Evolutionary conservation across 2,329 filamentous ascomycete genomes (phyloP).

Genomic region (Coniochaeta hoffmannii): DNA sequence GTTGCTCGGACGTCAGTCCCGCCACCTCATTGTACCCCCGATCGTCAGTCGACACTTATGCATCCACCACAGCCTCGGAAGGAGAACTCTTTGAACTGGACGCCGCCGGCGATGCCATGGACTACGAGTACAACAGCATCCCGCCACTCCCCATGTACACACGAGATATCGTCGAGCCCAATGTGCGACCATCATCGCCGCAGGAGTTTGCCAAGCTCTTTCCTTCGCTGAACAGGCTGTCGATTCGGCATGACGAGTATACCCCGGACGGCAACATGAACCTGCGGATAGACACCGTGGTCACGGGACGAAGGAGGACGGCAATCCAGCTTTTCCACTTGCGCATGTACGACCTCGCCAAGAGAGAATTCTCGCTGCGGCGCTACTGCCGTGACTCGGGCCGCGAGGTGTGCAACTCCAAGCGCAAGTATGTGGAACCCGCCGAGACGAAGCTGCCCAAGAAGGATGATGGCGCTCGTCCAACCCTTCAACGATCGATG

Average conservation of each 20-base stretch:
- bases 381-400: constrained; percentile 91
- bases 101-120: constrained; percentile 22
- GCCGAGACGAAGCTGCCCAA: constrained; percentile 41
- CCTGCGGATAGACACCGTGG: constrained; percentile 75
- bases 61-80: constrained; percentile 61
- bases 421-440: constrained; percentile 58
- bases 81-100: constrained; percentile 41
- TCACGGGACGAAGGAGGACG: constrained; percentile 57
- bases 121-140: constrained; percentile 30
- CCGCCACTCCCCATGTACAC: constrained; percentile 51
- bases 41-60: constrained; percentile 71
- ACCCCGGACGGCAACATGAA: constrained; percentile 96
- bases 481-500: constrained; percentile 38
- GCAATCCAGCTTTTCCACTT: constrained; percentile 81
- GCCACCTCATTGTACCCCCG: constrained; percentile 31
- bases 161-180: constrained; percentile 54
- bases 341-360: constrained; percentile 84
- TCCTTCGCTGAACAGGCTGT: constrained; percentile 72
- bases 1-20: constrained; percentile 16
- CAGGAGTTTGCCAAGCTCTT: constrained; percentile 79
- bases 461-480: constrained; percentile 27
- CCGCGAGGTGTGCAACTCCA: constrained; percentile 82
- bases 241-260: constrained; percentile 83
- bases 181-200: constrained; percentile 70
- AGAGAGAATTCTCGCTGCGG: constrained; percentile 81